These are phyloP conservation scores for Fremontodendron californicum DNA, from an alignment of 345 rosid genomes.

Conservation along the genomic window DNA sequence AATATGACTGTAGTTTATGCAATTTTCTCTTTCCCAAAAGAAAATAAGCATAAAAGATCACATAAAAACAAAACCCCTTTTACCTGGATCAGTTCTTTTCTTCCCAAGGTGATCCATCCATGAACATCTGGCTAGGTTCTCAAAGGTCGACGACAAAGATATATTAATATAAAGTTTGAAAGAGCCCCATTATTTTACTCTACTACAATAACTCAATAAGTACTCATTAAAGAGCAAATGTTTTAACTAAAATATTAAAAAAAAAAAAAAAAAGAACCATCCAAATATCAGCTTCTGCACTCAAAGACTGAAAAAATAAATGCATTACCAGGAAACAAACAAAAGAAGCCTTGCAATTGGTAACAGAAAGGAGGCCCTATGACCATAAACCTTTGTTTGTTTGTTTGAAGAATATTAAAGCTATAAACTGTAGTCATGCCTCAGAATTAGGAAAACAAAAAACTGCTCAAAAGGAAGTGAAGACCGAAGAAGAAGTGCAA, in stretches of 20 bases:
- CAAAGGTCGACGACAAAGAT: background rate
- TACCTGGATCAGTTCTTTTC: constrained; percentile 14
- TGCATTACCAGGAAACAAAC: constrained; percentile 22
- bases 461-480: background rate
- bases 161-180: background rate
- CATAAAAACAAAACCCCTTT: constrained; percentile 15
- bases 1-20: constrained; percentile 31
- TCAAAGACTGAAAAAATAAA: constrained; percentile 29
- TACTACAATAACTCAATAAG: background rate
- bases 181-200: background rate
- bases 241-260: constrained; percentile 2
- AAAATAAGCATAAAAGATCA: constrained; percentile 1
- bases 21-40: constrained; percentile 30
- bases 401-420: constrained; percentile 9
- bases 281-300: background rate
- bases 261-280: too few relatives aligned
- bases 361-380: constrained; percentile 13
- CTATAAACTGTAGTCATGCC: background rate
- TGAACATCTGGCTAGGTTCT: constrained; percentile 23
- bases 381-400: constrained; percentile 20
- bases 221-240: background rate
- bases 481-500: background rate
- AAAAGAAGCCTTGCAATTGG: background rate
- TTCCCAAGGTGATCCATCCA: constrained; percentile 31
- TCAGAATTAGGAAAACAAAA: background rate